A percentile compares a stretch with the other conserved stretches of the same genome.
Conservation (phyloP, 2,329 filamentous ascomycete genomes). For the Fusarium cyanostomum region DNA sequence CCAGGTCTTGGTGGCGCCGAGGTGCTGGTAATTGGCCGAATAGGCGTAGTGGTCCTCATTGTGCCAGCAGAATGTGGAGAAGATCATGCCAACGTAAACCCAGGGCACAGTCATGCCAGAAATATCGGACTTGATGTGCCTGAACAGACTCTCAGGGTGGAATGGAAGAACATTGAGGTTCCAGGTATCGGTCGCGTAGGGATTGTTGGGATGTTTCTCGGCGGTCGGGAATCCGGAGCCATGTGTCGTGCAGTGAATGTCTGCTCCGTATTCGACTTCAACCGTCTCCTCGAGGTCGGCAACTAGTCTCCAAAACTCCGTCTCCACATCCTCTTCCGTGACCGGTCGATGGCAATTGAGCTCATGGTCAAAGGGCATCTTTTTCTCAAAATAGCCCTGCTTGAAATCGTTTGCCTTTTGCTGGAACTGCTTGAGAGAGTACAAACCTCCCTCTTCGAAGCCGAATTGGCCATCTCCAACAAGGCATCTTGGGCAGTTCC, state of each 20-base stretch:
- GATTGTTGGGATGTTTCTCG: conserved; percentile 86
- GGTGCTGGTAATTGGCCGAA: conserved; percentile 98
- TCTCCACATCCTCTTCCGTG: conserved; percentile 94
- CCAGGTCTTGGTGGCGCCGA: conserved; percentile 98
- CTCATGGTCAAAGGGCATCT: conserved; percentile 87
- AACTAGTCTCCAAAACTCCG: conserved; percentile 95
- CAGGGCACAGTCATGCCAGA: conserved; percentile 99
- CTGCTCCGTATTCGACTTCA: conserved; percentile 96
- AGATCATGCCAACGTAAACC: conserved; percentile 99
- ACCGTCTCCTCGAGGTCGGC: conserved; percentile 94
- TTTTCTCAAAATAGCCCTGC: conserved; percentile 89
- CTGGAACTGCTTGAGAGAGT: conserved; percentile 95
- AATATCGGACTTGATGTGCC: conserved; percentile 97
- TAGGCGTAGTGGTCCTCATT: conserved; percentile 99
- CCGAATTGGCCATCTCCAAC: conserved; percentile 97
- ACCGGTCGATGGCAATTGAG: conserved; percentile 83
- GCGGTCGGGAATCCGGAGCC: conserved; percentile 96
- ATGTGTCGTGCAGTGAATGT: conserved; percentile 98
- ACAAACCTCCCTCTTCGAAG: conserved; percentile 95
- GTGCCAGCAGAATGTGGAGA: conserved; percentile 99
- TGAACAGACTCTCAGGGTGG: conserved; percentile 89
- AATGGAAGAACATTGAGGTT: conserved; percentile 94
- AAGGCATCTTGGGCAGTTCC: conserved; percentile 95
- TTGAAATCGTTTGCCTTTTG: conserved; percentile 97
- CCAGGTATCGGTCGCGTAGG: conserved; percentile 91